Percentiles rank a stretch among this genome's conserved stretches.
Conservation (phyloP, 345 rosid genomes). For the Melastoma malabathricum region DNA sequence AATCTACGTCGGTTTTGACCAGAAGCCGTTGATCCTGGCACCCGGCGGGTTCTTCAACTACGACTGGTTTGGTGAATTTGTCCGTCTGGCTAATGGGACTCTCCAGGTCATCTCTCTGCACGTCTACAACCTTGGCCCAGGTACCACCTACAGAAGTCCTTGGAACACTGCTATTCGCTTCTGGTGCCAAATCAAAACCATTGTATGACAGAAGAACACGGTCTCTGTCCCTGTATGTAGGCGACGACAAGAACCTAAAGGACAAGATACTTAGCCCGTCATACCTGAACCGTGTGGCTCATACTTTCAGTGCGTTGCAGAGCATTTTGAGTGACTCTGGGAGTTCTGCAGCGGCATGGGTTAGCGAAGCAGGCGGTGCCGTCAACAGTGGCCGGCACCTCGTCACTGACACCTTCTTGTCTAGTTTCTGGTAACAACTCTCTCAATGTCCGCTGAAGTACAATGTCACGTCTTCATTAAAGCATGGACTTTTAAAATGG, state of each 20-base stretch:
- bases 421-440: conserved; percentile 34
- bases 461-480: neutral
- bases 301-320: conserved; percentile 18
- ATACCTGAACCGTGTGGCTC: conserved; percentile 17
- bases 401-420: conserved; percentile 38
- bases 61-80: conserved; percentile 23
- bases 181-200: too few relatives aligned
- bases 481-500: neutral
- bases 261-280: conserved; percentile 34
- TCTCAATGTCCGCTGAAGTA: too few relatives aligned
- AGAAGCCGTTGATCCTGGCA: conserved; percentile 29
- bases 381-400: conserved; percentile 34
- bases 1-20: conserved; percentile 14
- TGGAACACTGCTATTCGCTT: too few relatives aligned
- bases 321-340: conserved; percentile 20
- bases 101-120: conserved; percentile 41
- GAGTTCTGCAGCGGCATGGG: conserved; percentile 42
- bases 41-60: conserved; percentile 42
- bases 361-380: conserved; percentile 58
- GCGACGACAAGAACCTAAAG: conserved; percentile 10
- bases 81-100: conserved; percentile 13
- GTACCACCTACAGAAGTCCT: conserved; percentile 5
- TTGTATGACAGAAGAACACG: too few relatives aligned
- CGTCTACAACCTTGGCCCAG: conserved; percentile 49
- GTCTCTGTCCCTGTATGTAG: too few relatives aligned